Conservation (phyloP, 23 red algal species). For the Chondrus crispus region DNA sequence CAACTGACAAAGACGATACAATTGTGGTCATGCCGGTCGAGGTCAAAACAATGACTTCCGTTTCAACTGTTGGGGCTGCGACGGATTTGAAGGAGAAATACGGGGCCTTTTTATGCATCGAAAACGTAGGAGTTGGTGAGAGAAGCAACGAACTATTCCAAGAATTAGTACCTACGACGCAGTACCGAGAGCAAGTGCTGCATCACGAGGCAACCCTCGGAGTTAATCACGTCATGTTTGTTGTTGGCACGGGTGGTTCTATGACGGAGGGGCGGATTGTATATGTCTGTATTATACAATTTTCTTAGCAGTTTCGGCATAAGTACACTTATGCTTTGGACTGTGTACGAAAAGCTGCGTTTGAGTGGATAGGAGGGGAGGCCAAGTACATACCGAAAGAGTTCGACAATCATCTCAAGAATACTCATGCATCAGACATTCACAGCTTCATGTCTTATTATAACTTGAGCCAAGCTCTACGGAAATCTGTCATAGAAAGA, state of each 20-base stretch:
- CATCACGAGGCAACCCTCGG: background rate
- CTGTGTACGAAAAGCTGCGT: background rate
- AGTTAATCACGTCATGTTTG: background rate
- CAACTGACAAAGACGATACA: background rate
- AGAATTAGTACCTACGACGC: background rate
- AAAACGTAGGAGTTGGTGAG: background rate
- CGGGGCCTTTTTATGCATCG: background rate
- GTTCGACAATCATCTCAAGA: conserved; percentile 2
- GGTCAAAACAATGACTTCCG: conserved; percentile 2
- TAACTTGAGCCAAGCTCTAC: background rate
- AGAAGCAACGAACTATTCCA: background rate
- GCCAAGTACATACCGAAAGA: background rate
- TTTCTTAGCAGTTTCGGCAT: background rate
- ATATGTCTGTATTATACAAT: background rate
- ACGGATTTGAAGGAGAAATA: background rate
- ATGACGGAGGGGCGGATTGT: background rate
- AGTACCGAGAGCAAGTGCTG: background rate
- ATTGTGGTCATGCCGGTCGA: background rate
- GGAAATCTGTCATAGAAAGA: background rate
- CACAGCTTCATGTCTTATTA: background rate
- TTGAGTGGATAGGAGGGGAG: background rate
- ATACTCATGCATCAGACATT: conserved; percentile 1
- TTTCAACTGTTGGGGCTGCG: background rate
- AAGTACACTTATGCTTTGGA: background rate
- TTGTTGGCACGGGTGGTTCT: background rate